Evolutionary conservation across 768 basidiomycete genomes (phyloP).

Genomic region (Russula virescens): DNA sequence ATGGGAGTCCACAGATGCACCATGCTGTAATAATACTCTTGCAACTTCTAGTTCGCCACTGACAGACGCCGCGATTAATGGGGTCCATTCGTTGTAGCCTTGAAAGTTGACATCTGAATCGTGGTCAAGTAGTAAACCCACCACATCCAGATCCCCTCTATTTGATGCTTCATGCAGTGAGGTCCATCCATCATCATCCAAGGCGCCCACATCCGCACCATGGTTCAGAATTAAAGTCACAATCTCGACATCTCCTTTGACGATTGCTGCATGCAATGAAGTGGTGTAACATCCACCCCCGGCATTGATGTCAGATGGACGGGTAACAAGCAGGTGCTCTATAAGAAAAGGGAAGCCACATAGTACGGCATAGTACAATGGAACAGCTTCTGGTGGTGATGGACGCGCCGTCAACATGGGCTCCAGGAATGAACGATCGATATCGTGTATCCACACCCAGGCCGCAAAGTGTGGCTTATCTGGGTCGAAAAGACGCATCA

Average conservation of each 20-base stretch:
- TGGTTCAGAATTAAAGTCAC: not conserved
- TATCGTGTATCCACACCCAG: conserved; percentile 1
- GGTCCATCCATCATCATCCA: rapidly evolving
- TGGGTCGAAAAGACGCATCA: not conserved
- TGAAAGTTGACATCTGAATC: not conserved
- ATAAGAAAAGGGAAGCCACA: not conserved
- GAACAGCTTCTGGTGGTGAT: not conserved
- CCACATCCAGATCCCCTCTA: not conserved
- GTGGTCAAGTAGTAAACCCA: not conserved
- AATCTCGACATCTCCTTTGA: not conserved
- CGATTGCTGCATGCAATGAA: not conserved
- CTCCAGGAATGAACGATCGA: not conserved
- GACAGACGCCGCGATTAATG: not conserved
- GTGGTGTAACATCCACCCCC: not conserved
- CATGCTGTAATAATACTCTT: not conserved
- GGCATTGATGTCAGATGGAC: not conserved
- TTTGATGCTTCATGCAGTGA: not conserved
- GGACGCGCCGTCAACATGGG: not conserved
- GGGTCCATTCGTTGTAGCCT: rapidly evolving
- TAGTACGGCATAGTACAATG: not conserved
- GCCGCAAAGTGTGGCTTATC: not conserved
- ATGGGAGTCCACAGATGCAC: not conserved
- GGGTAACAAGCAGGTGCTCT: not conserved
- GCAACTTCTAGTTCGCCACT: not conserved
- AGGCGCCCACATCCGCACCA: not conserved